Percentiles rank a stretch among this genome's conserved stretches.
phyloP scores from a whole-genome alignment of 768 basidiomycete species.

The Lactarius psammicola region DNA sequence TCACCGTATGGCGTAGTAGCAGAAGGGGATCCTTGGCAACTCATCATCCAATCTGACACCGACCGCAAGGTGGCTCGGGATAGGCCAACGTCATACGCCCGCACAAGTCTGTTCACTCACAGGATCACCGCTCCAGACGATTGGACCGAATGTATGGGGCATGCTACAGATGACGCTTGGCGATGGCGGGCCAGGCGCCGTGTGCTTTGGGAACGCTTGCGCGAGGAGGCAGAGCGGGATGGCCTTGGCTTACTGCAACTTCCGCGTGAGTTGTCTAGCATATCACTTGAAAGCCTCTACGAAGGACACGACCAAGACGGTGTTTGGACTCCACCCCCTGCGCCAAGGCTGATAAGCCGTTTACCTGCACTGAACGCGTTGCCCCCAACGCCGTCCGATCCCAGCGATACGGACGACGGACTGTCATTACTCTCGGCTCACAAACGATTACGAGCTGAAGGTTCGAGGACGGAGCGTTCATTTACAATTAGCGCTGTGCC shows the following conservation, averaged over 20 bases:
- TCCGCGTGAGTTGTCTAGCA: constrained; percentile 22
- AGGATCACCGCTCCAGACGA: constrained; percentile 10
- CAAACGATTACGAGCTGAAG: constrained; percentile 23
- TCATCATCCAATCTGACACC: constrained; percentile 21
- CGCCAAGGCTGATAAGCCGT: constrained; percentile 20
- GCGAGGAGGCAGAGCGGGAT: constrained; percentile 26
- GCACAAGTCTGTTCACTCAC: neutral
- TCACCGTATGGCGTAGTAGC: constrained; percentile 19
- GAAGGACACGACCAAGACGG: constrained; percentile 4
- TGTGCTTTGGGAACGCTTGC: constrained; percentile 26
- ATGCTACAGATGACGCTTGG: constrained; percentile 19
- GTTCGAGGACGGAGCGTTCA: constrained; percentile 20
- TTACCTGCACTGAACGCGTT: constrained; percentile 12
- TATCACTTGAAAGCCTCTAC: constrained; percentile 20
- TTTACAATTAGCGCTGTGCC: constrained; percentile 16
- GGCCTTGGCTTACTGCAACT: constrained; percentile 16
- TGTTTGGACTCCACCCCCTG: constrained; percentile 22
- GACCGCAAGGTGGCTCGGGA: constrained; percentile 6
- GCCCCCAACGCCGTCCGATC: constrained; percentile 9
- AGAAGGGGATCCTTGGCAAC: constrained; percentile 23
- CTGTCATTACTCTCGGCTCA: constrained; percentile 22
- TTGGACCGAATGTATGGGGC: constrained; percentile 24
- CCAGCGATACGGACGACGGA: constrained; percentile 11
- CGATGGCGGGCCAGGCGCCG: constrained; percentile 26
- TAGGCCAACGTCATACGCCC: neutral